Percentiles rank a stretch among this genome's conserved stretches.
Evolutionary conservation across 495 filamentous ascomycete species (phyloP).

Genomic region (Aspergillus cristatus): DNA sequence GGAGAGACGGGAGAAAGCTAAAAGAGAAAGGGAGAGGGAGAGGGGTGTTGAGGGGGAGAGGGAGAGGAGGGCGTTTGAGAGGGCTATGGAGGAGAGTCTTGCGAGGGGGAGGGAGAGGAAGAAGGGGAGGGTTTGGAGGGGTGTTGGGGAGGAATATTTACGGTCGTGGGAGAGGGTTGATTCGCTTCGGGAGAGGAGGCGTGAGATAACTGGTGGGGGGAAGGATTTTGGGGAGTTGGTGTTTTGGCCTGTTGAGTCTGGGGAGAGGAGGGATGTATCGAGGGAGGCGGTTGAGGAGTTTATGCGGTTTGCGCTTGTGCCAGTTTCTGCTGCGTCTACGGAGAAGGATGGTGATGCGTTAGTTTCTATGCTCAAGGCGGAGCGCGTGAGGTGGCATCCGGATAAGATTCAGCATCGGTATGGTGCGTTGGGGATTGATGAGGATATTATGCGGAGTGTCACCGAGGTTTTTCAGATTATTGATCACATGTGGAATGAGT

Average conservation of each 20-base stretch:
- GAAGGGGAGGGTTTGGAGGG: slow-evolving; percentile 40
- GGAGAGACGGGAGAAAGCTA: slow-evolving; percentile 30
- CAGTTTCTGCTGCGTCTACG: slow-evolving; percentile 11
- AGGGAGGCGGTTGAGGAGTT: slow-evolving; percentile 56
- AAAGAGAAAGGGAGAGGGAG: slow-evolving; percentile 28
- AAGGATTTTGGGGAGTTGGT: slow-evolving; percentile 38
- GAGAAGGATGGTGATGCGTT: slow-evolving; percentile 19
- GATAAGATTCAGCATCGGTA: slow-evolving; percentile 95
- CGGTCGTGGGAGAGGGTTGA: slow-evolving; percentile 52
- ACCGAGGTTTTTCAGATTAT: slow-evolving; percentile 90
- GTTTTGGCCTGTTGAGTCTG: slow-evolving; percentile 71
- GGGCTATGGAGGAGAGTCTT: slow-evolving; percentile 44
- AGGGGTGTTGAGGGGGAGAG: slow-evolving; percentile 26
- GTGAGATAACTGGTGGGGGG: slow-evolving; percentile 7
- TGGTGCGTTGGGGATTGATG: slow-evolving; percentile 55
- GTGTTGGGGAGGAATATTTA: slow-evolving; percentile 56
- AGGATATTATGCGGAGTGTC: slow-evolving; percentile 62
- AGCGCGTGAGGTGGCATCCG: slow-evolving; percentile 92
- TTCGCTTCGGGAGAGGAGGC: too few species aligned
- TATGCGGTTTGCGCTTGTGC: slow-evolving; percentile 42
- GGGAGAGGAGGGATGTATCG: slow-evolving; percentile 49
- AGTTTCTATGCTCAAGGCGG: slow-evolving; percentile 59
- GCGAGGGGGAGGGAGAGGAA: slow-evolving; percentile 39
- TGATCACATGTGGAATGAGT: slow-evolving; percentile 68
- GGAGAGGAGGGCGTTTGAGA: slow-evolving; percentile 28